Conservation (phyloP, 2,329 filamentous ascomycete species). For the Hymenoscyphus linearis region DNA sequence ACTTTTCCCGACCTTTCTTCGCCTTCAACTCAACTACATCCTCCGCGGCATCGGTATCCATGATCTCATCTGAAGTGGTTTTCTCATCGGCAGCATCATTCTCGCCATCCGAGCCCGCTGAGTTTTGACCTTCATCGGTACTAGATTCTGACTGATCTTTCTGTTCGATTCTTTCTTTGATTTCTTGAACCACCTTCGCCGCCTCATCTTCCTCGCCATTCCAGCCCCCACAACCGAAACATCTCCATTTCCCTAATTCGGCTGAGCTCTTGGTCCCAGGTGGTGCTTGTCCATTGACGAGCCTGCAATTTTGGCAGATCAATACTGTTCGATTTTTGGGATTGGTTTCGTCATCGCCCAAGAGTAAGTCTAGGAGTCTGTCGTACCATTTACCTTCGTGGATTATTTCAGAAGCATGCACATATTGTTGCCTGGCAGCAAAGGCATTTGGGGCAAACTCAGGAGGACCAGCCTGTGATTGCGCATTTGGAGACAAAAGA, state of each 20-base stretch:
- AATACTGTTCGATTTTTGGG: conserved; percentile 86
- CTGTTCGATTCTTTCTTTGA: conserved; percentile 28
- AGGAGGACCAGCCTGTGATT: conserved; percentile 35
- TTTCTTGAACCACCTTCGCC: conserved; percentile 54
- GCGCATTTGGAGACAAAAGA: conserved; percentile 21
- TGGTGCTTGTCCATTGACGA: conserved; percentile 94
- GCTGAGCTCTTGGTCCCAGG: conserved; percentile 73
- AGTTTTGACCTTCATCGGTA: conserved; percentile 4
- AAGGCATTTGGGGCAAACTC: conserved; percentile 75
- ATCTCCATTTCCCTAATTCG: conserved; percentile 83
- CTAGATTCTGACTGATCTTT: conserved; percentile 6
- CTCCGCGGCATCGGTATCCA: conserved; percentile 16
- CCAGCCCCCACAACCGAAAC: conserved; percentile 72
- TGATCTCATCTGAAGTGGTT: conserved; percentile 8
- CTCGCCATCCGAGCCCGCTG: background rate
- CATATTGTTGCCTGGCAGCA: conserved; percentile 32
- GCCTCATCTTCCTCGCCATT: conserved; percentile 84
- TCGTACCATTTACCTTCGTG: conserved; percentile 77
- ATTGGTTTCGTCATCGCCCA: conserved; percentile 91
- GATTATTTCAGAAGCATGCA: conserved; percentile 18
- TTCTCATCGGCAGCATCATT: conserved; percentile 4
- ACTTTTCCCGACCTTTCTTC: background rate
- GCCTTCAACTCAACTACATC: background rate
- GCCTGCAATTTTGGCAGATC: conserved; percentile 74
- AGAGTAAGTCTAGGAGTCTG: conserved; percentile 80